phyloP scores from a whole-genome alignment of 768 basidiomycete species.

The Suillus placidus region DNA sequence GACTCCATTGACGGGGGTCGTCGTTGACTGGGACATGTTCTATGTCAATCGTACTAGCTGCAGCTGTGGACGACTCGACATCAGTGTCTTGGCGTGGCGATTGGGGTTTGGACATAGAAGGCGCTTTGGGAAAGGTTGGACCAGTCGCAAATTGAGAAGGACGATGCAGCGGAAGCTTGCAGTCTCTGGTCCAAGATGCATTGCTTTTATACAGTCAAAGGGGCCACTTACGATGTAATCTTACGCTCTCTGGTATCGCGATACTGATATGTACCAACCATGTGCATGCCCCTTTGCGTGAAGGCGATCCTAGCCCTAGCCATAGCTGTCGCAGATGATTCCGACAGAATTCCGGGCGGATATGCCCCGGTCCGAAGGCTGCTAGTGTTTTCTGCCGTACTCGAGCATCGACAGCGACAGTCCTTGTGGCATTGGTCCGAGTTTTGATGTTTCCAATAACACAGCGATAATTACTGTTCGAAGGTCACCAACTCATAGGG shows the following conservation, averaged over 20 bases:
- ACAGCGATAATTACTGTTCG: neutral
- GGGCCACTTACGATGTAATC: neutral
- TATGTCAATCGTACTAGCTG: constrained; percentile 29
- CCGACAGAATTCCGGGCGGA: neutral
- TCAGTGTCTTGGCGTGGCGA: neutral
- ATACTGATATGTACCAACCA: neutral
- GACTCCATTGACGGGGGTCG: constrained; percentile 65
- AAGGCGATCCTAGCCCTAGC: neutral
- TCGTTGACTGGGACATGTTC: constrained; percentile 48
- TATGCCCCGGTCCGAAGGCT: neutral
- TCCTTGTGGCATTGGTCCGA: neutral
- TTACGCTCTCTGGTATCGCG: neutral
- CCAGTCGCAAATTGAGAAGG: neutral
- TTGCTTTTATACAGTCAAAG: neutral
- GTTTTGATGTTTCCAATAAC: neutral
- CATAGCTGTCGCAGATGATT: neutral
- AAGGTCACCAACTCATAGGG: neutral
- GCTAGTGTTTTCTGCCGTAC: neutral
- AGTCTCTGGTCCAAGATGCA: neutral
- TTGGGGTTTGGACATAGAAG: neutral
- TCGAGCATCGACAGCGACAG: neutral
- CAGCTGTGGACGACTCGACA: neutral
- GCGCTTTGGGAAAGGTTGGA: neutral
- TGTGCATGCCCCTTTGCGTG: neutral
- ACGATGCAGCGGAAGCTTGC: neutral